Base-by-base conservation (phyloP, 2,329 filamentous ascomycete species). In the Exophiala sideris region DNA sequence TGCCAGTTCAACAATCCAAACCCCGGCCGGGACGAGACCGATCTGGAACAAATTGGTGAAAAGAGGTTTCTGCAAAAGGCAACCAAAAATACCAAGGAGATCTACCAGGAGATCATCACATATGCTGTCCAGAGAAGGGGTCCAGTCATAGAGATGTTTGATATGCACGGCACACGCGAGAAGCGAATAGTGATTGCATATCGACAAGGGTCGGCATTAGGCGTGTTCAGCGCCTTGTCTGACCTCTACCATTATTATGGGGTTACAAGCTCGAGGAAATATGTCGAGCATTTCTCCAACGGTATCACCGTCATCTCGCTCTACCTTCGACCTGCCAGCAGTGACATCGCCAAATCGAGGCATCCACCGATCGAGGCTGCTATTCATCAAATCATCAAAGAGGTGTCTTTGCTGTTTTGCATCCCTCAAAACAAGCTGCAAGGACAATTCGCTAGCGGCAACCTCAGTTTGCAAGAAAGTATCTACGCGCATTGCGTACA, bases 211-310 rank as follows among this genome's bases (percentile, higher is more conserved):
- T 95, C 92, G 14, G 94, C 94, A 29, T 81, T 90, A 64, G 94
- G 94, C 60, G 79, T 99, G 66, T 99, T 99, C 81, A 96, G 91
- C 64, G 91, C 94, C 24, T 76, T 99, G 65, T 95, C 89, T 61
- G 91, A 97, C 71, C 79, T 99, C 35, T 99, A 99, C 77, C 94
- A 99, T 76, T 97, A 96, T 82, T 99, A 99, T 68, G 92, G 94
- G 40, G 82, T 97, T 58, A 99, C 94, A 2, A 95, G 89, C 67
- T 94, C 94, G 24, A 83, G 94, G 65, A 99, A 99, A 77, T 99
- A 99, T 68, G 88, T 99, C 45, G 89, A 99, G 75, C 94, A 97
- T 75, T 99, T 99, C 79, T 94, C 91, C 67, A 99, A 99, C 72
- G 94, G 94, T 58, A 95, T 96, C 70, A 95, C 90, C 11, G 88